These are phyloP conservation scores for Ophiocordyceps sinensis DNA, from an alignment of 2,329 filamentous ascomycete genomes.

Conservation along the genomic window DNA sequence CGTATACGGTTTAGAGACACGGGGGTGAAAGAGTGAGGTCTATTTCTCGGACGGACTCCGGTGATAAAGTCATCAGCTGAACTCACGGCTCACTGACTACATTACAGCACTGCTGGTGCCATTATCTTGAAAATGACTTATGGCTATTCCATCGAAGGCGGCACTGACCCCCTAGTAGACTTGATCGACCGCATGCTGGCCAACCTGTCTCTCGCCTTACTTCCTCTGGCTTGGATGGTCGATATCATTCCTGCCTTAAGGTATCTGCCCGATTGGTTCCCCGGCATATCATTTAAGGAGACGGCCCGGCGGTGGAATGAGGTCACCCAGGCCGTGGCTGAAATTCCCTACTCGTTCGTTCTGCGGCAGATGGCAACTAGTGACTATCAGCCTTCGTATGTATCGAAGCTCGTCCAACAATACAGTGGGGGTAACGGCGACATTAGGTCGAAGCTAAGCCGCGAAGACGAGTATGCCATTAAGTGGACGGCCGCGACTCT, in stretches of 20 bases:
- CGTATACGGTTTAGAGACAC: no score
- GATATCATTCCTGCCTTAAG: conserved; percentile 15
- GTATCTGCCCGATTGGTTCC: conserved; percentile 14
- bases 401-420: not conserved
- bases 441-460: no score
- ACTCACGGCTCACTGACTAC: no score
- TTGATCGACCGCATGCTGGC: conserved; percentile 14
- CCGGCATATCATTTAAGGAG: conserved; percentile 15
- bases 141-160: conserved; percentile 17
- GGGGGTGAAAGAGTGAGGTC: not conserved
- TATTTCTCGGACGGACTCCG: not conserved
- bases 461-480: not conserved
- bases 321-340: not conserved
- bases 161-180: conserved; percentile 14
- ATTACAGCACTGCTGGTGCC: no score
- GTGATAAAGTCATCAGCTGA: not conserved
- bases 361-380: not conserved
- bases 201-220: conserved; percentile 12
- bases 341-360: not conserved
- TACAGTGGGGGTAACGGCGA: not conserved
- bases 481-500: conserved; percentile 1
- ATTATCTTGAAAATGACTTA: conserved; percentile 7
- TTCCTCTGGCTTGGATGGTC: conserved; percentile 17
- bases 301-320: conserved; percentile 5
- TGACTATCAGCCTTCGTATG: not conserved